These are phyloP conservation scores for Pythium aphanidermatum DNA, from an alignment of 352 stramenopile genomes.

Conservation along the genomic window DNA sequence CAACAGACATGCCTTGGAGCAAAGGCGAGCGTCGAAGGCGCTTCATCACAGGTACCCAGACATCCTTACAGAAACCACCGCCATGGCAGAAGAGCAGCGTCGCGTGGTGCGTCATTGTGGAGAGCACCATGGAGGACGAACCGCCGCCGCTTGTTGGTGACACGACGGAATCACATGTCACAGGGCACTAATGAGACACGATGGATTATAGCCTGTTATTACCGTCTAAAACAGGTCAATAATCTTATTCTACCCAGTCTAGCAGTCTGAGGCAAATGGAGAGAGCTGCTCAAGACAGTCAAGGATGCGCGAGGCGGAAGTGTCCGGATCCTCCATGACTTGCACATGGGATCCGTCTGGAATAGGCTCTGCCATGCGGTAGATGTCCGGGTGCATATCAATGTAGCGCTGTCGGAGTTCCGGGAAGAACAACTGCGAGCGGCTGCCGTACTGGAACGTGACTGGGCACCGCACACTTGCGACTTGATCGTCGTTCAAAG, in stretches of 20 bases:
- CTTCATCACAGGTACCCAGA: conserved; percentile 36
- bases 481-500: conserved; percentile 31
- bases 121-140: too few relatives aligned
- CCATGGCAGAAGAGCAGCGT: conserved; percentile 45
- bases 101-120: too few relatives aligned
- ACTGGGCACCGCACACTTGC: conserved; percentile 24
- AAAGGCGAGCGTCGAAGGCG: conserved; percentile 25
- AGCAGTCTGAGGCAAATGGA: too few relatives aligned
- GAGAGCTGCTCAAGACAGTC: not conserved
- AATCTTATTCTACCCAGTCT: too few relatives aligned
- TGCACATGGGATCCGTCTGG: conserved; percentile 29
- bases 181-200: too few relatives aligned
- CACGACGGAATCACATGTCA: too few relatives aligned
- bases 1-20: conserved; percentile 14
- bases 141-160: too few relatives aligned
- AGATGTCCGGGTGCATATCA: conserved; percentile 26
- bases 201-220: too few relatives aligned
- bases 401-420: conserved; percentile 16
- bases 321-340: conserved; percentile 40
- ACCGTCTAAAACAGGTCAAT: too few relatives aligned
- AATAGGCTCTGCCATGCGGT: conserved; percentile 28
- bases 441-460: conserved; percentile 28
- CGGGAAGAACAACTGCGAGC: conserved; percentile 35
- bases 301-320: conserved; percentile 29
- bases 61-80: conserved; percentile 36